Evolutionary conservation across 2,329 filamentous ascomycete genomes (phyloP), one percentile per base, ranked within the genome.

Genomic region (Aspergillus sclerotialis): DNA sequence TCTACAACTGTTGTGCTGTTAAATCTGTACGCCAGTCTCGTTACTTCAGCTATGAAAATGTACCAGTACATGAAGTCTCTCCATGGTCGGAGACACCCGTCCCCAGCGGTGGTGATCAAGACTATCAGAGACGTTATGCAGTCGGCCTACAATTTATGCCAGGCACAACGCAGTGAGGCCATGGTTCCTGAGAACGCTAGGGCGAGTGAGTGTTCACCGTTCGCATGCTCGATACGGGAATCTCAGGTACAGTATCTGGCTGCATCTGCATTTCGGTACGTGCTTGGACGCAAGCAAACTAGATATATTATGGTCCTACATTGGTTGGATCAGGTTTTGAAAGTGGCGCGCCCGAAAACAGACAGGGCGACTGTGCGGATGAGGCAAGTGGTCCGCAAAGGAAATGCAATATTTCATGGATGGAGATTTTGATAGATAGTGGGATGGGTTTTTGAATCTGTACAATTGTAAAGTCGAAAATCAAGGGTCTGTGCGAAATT

Each of bases 1-100:
- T 75, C 78, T 3, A 55, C 73, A 6, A 46, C 56, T 4, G 84
- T 80, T 0, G 82, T 92, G 9, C 67, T 90, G 4, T 60, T 64
- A n/a, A 94, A 92, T 47, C 65, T 95, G 3, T 76, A 81, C 50
- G 71, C 73, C n/a, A 79, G 78, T 19, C 90, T 95, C 49, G 51
- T 68, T 12, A 86, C 93, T 57, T 80, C 84, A 5, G 88, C 86
- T 7, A 78, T 77, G 64, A 93, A 90, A 64, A 74, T 73, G 58
- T 75, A 78, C 45, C 64, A 71, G 40, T 80, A 82, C 50, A 61
- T 70, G 43, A 69, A 65, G 38, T 79, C 76, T 38, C 65, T 95
- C 19, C 69, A 75, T 7, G 42, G 44, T 8, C 53, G 48, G 17
- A 43, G 43, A 46, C 76, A 75, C 44, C 84, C 83, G 2, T 59